Conservation (phyloP, 2,329 filamentous ascomycete genomes). For the Fusarium sp. region DNA sequence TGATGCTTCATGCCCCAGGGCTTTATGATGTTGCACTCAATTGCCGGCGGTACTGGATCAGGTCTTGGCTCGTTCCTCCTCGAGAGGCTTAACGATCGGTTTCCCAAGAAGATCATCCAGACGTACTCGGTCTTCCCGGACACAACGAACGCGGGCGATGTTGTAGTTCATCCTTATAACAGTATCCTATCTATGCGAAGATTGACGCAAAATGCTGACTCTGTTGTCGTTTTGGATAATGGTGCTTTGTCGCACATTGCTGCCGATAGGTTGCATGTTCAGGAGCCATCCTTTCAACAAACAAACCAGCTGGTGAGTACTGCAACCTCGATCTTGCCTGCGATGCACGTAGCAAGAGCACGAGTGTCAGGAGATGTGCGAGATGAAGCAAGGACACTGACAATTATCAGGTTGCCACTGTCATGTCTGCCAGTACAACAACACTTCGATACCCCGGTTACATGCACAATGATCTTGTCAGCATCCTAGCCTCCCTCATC, state of each 20-base stretch:
- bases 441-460: conserved; percentile 97
- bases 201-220: conserved; percentile 95
- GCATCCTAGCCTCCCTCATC: conserved; percentile 94
- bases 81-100: conserved; percentile 94
- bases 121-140: conserved; percentile 99
- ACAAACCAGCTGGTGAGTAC: conserved; percentile 88
- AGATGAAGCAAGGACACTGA: background rate
- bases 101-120: conserved; percentile 98
- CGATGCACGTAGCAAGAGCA: background rate
- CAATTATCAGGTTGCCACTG: conserved; percentile 77
- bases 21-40: conserved; percentile 99
- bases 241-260: conserved; percentile 93
- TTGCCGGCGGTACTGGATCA: conserved; percentile 95
- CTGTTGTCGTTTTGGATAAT: conserved; percentile 96
- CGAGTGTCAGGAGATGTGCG: background rate
- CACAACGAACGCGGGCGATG: conserved; percentile 84
- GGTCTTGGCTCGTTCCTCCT: conserved; percentile 95
- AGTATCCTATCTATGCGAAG: conserved; percentile 91
- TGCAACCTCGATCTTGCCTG: too few species aligned
- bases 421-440: conserved; percentile 98
- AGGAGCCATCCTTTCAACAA: conserved; percentile 95
- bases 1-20: conserved; percentile 60
- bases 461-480: conserved; percentile 99
- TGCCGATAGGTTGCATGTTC: conserved; percentile 91
- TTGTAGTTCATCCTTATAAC: conserved; percentile 98